phyloP scores from a whole-genome alignment of 106 monocot species.

The Allium cepa region DNA sequence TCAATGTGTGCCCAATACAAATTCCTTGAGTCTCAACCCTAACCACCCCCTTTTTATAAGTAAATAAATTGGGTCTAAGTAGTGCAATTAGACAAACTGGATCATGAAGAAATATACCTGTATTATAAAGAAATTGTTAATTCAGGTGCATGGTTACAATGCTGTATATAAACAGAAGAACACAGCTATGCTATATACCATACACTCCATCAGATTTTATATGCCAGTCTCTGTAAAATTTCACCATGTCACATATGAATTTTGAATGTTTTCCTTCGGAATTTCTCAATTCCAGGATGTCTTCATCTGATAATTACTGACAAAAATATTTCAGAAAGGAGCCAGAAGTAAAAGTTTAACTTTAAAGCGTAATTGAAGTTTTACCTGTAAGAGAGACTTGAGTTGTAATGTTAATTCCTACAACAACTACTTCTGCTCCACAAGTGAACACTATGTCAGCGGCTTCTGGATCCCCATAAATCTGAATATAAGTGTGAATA shows the following conservation, averaged over 20 bases:
- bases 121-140: neutral
- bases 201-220: slow-evolving; percentile 79
- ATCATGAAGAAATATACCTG: slow-evolving; percentile 86
- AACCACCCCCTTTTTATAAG: slow-evolving; percentile 77
- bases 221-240: slow-evolving; percentile 93
- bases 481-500: slow-evolving; percentile 20
- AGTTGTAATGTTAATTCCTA: slow-evolving; percentile 91
- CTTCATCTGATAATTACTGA: slow-evolving; percentile 41
- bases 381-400: slow-evolving; percentile 77
- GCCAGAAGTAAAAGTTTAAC: neutral
- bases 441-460: slow-evolving; percentile 88
- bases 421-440: slow-evolving; percentile 81
- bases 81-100: slow-evolving; percentile 41
- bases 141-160: neutral
- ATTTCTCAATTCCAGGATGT: slow-evolving; percentile 52
- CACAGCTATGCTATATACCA: slow-evolving; percentile 20
- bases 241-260: slow-evolving; percentile 60
- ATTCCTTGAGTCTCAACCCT: slow-evolving; percentile 92
- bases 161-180: neutral
- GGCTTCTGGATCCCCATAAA: slow-evolving; percentile 93
- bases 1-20: slow-evolving; percentile 73
- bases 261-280: slow-evolving; percentile 65
- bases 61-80: slow-evolving; percentile 63
- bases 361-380: neutral
- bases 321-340: too few species aligned